Conservation (phyloP, 768 basidiomycete genomes). For the Lactarius vividus region DNA sequence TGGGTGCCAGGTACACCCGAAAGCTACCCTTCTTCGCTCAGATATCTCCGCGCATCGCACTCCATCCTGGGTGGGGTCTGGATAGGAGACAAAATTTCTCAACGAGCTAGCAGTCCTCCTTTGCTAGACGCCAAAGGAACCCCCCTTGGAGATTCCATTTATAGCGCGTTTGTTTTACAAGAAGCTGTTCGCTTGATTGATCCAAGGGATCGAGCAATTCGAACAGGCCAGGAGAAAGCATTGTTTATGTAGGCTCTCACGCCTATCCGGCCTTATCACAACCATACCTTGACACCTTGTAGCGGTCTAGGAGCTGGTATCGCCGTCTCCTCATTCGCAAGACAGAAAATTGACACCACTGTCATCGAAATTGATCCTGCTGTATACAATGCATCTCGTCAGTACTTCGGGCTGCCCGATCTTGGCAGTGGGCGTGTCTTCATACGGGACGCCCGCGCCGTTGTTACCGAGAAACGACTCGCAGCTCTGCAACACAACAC, state of each 20-base stretch:
- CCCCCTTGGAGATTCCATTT: slow-evolving; percentile 73
- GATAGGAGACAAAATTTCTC: slow-evolving; percentile 53
- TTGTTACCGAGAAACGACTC: slow-evolving; percentile 28
- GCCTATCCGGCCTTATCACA: not conserved
- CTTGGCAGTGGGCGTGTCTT: slow-evolving; percentile 59
- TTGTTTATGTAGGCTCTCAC: slow-evolving; percentile 61
- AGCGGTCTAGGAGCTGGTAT: slow-evolving; percentile 91
- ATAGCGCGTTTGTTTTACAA: slow-evolving; percentile 81
- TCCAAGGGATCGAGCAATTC: slow-evolving; percentile 42
- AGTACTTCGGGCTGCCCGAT: slow-evolving; percentile 75
- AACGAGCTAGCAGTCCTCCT: slow-evolving; percentile 31
- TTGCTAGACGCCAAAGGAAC: slow-evolving; percentile 51
- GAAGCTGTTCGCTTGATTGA: slow-evolving; percentile 76
- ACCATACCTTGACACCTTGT: slow-evolving; percentile 19
- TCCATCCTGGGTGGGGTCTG: slow-evolving; percentile 70
- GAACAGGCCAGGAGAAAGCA: slow-evolving; percentile 47
- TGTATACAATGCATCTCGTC: slow-evolving; percentile 78
- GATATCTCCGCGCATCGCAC: slow-evolving; percentile 54
- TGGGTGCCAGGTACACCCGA: slow-evolving; percentile 15
- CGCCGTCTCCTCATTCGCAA: slow-evolving; percentile 69
- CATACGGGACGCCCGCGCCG: slow-evolving; percentile 67
- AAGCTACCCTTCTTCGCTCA: slow-evolving; percentile 35
- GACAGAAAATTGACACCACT: slow-evolving; percentile 68
- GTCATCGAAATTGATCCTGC: slow-evolving; percentile 93
- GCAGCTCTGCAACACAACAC: slow-evolving; percentile 33